Evolutionary conservation across 352 stramenopile genomes (phyloP).

Genomic region (Phytophthora meadii): DNA sequence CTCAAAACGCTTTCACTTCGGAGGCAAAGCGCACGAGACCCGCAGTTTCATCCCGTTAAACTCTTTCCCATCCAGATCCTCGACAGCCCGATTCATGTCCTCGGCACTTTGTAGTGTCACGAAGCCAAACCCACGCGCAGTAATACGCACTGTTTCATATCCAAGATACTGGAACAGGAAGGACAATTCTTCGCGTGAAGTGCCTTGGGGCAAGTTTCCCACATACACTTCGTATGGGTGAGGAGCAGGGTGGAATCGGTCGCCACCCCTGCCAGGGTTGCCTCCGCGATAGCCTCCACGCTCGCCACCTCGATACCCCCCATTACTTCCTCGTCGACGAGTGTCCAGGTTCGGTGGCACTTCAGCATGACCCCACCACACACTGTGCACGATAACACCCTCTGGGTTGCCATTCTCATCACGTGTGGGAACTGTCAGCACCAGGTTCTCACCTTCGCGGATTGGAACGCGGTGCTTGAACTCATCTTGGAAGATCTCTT

Average conservation of each 20-base stretch:
- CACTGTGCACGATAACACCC: slow-evolving; percentile 76
- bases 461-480: slow-evolving; percentile 89
- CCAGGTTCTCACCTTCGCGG: slow-evolving; percentile 81
- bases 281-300: slow-evolving; percentile 47
- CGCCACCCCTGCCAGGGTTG: slow-evolving; percentile 38
- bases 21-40: slow-evolving; percentile 65
- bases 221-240: slow-evolving; percentile 86
- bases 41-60: slow-evolving; percentile 84
- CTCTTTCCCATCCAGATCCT: slow-evolving; percentile 80
- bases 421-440: slow-evolving; percentile 74
- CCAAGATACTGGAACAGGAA: slow-evolving; percentile 85
- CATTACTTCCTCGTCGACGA: slow-evolving; percentile 48
- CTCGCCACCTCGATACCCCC: slow-evolving; percentile 48
- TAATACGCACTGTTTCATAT: slow-evolving; percentile 88
- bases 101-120: slow-evolving; percentile 80
- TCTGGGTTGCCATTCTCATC: slow-evolving; percentile 82
- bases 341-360: slow-evolving; percentile 72
- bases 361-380: slow-evolving; percentile 87
- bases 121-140: slow-evolving; percentile 81
- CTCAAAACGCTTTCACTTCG: slow-evolving; percentile 35
- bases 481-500: slow-evolving; percentile 85
- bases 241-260: slow-evolving; percentile 57
- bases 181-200: slow-evolving; percentile 78
- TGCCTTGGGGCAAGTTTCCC: slow-evolving; percentile 82
- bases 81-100: slow-evolving; percentile 81